phyloP scores from a whole-genome alignment of 2,329 filamentous ascomycete genomes.

The Alternaria sp. region DNA sequence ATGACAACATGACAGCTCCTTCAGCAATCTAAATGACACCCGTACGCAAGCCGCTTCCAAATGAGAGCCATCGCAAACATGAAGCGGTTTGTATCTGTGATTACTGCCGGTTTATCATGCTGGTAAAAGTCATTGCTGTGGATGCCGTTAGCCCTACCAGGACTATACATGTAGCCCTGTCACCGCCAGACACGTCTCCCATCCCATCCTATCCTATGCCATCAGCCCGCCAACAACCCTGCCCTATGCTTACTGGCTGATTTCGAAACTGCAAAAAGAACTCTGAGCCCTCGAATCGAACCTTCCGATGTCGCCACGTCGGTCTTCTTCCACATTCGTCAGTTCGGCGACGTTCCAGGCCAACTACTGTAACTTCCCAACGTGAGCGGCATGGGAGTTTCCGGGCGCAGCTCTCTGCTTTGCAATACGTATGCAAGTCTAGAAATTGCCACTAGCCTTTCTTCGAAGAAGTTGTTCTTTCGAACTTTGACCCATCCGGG shows the following conservation, averaged over 20 bases:
- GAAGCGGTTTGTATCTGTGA: background rate
- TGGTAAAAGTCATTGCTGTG: background rate
- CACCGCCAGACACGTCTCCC: background rate
- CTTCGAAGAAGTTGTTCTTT: background rate
- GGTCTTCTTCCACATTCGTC: fast-evolving
- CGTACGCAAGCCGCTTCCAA: background rate
- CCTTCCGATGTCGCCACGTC: background rate
- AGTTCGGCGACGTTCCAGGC: background rate
- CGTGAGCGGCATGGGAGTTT: background rate
- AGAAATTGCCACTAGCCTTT: background rate
- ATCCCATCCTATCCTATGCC: background rate
- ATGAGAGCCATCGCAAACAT: background rate
- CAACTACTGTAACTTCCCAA: fast-evolving
- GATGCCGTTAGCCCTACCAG: background rate
- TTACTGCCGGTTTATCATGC: background rate
- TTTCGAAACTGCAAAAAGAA: background rate
- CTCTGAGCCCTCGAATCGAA: no score
- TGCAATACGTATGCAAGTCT: background rate
- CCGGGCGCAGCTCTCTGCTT: background rate
- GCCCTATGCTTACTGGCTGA: background rate
- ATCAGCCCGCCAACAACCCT: background rate
- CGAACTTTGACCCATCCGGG: background rate
- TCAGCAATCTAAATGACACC: background rate
- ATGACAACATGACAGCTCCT: background rate
- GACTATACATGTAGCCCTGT: background rate